Base-by-base conservation (phyloP, 371 early-diverging fungal species). In the Vavraia culicis region DNA sequence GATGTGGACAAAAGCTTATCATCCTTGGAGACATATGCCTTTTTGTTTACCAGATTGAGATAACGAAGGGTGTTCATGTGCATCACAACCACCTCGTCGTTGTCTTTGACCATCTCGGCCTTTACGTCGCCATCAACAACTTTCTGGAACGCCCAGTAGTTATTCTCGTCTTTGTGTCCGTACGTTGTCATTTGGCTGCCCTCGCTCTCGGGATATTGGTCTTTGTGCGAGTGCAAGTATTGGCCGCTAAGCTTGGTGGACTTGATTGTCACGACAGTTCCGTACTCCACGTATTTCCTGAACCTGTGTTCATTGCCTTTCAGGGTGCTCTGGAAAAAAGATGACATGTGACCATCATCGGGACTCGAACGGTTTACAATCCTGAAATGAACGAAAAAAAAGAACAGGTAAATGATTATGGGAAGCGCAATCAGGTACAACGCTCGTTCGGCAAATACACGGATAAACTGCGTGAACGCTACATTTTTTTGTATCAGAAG, bases 151-250 rank as follows among this genome's bases (percentile, higher is more conserved):
- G 47, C 58, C 85, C 89, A 98, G 45, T 86, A 74, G 67, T 98
- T 95, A 71, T 98, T 98, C 43, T 61, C 59, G 69, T 95, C 96
- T 61, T 84, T 85, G 69, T 91, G 87, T 45, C 79, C 80, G 66
- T 98, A 98, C 45, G 81, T 80, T 0, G 99, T 94, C n/a, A 95
- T 78, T 67, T 95, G 93, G 59, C 94, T 89, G 62, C 85, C 88
- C 43, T 79, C 76, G 4, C 84, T 88, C 33, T 76, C 75, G 3
- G 95, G 95, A 59, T 79, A 98, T 8, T 70, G 74, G 66, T 89
- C 84, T 11, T 78, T 64, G 65, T 98, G 99, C 4, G 95, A 94
- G 69, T 98, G 99, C 36, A 98, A 76, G 37, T 64, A 52, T 4
- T 91, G 95, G 27, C 83, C 87, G n/a, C 86, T 87, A 52, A 76